Conservation (phyloP, 257 asterid species). For the Euphrasia confusa region DNA sequence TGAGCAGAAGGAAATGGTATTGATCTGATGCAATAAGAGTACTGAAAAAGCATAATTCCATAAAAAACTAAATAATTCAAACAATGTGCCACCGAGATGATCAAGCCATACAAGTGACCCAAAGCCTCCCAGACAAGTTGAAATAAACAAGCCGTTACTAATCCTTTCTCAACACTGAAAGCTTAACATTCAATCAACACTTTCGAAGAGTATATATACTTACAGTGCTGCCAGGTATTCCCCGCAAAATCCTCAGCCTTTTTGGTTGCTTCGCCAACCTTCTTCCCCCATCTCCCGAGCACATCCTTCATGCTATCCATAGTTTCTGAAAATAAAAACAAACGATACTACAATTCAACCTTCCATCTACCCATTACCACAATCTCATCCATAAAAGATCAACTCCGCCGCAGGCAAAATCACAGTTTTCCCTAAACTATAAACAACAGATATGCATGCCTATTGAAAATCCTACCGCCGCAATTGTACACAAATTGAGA, state of each 20-base stretch:
- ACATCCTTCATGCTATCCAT: slow-evolving; percentile 62
- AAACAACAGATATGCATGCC: not conserved
- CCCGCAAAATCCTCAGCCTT: slow-evolving; percentile 86
- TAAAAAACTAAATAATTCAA: not conserved
- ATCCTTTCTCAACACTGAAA: not conserved
- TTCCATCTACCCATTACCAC: not conserved
- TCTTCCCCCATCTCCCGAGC: slow-evolving; percentile 79
- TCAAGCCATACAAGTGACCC: not conserved
- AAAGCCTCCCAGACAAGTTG: not conserved
- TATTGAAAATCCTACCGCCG: not conserved
- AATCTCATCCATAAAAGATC: not conserved
- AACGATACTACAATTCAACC: slow-evolving; percentile 15
- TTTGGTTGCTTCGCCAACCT: slow-evolving; percentile 70
- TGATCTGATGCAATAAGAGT: no score
- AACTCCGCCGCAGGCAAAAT: not conserved
- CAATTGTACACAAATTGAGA: not conserved
- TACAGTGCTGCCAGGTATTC: slow-evolving; percentile 93
- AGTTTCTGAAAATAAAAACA: slow-evolving; percentile 46
- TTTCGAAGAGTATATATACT: slow-evolving; percentile 32
- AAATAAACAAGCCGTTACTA: not conserved
- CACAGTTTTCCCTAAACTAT: not conserved
- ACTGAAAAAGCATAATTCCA: not conserved
- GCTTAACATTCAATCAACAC: not conserved
- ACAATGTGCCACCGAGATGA: not conserved
- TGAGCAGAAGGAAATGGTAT: no score